Evolutionary conservation across 108 stramenopile species (phyloP), one percentile per base, ranked within the genome.

Genomic region (Cyclotella atomus): DNA sequence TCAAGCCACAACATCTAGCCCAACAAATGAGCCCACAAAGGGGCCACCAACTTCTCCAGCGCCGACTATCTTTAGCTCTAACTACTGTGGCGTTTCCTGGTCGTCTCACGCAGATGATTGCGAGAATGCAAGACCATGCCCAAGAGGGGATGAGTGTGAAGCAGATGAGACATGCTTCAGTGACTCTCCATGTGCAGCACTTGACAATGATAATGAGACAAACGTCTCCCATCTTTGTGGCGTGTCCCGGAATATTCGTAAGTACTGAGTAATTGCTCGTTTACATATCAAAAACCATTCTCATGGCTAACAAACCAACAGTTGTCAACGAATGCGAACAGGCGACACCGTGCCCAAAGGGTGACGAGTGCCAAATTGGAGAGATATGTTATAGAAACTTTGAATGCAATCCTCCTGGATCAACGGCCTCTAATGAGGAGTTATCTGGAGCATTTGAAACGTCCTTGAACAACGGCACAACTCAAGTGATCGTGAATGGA

Each of bases 351-450:
- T 69, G 68, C 47, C 68, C 68, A 33, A 15, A 16, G 38, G 68
- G 68, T 16, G 24, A 36, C 41, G 68, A 69, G 43, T 69, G 73
- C 29, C 35, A 21, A 9, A 61, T 54, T 7, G 75, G 61, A 20
- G 67, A 68, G 19, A 66, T 76, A 23, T 76, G 75, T 36, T 76
- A 68, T 52, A 62, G 49, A 62, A 55, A 76, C 47, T 76, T 76
- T 45, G 75, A 59, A 23, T 76, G 75, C 29, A 34, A 76, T 44
- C 75, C 75, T 54, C 59, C 50, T 27, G 8, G 0, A 9, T 23
- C 35, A 24, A 23, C 34, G 27, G 21, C 34, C 25, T 56, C 59
- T 34, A 25, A 46, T 44, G 27, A 64, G 10, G 44, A 44, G 10
- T 2, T 46, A 38, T 17, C 35, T 16, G 35, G 12, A 17, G 36